Evolutionary conservation across 257 asterid genomes (phyloP), one percentile per base, ranked within the genome.

Genomic region (Handroanthus guayacan): DNA sequence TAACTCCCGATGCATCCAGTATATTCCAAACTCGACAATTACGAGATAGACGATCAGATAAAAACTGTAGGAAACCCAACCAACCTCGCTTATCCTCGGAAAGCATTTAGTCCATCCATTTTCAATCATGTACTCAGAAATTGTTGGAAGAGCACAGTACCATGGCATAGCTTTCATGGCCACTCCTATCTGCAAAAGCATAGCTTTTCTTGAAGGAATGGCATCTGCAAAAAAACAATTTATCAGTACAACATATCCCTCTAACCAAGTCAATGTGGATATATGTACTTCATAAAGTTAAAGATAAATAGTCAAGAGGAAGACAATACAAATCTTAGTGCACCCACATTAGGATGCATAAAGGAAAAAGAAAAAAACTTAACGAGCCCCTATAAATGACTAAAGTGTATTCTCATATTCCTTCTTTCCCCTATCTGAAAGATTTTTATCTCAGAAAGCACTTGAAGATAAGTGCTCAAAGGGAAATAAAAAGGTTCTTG

Each of bases 81-180:
- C 92, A 38, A 91, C 87, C 12, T 91, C 90, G 31, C 82, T 82
- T 80, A 95, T 91, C 82, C 91, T 85, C 5, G 97, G 61, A 74
- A 84, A 90, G 84, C 98, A 93, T 80, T 75, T 88, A 1, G 97
- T 93, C 97, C 97, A 86, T 63, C 99, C 99, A 62, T 78, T 85
- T 85, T 92, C 98, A 31, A 95, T 87, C 99, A 92, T 87, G 88
- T 89, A 88, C 71, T 95, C 99, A 0, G 98, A 95, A 34, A 93
- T 13, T 2, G 98, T 78, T 13, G 98, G 99, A 78, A 95, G 96
- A 74, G 82, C 86, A 79, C 81, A 67, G 78, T 95, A 95, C 94
- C 89, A 87, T 36, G 99, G 99, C 99, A 95, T 95, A 60, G 97
- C 96, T 88, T 92, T 94, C 98, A 92, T 94, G 61, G 98, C 96